Evolutionary conservation across 345 rosid species (phyloP), one percentile per base, ranked within the genome.

Genomic region (Dimocarpus longan): DNA sequence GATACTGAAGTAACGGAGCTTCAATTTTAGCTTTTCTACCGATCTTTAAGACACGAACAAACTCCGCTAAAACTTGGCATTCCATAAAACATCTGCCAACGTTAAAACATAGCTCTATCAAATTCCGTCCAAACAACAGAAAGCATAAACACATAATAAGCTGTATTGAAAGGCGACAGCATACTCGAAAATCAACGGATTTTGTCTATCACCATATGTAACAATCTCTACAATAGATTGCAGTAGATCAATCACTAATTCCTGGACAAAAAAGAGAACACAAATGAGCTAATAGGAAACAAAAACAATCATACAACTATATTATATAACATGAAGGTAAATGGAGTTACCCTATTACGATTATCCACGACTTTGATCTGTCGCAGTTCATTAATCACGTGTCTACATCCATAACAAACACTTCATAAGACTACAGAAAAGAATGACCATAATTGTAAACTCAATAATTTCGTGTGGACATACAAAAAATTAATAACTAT

Each of bases 161-260:
- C 46, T 3, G 50, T 37, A 19, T 62, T 52, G 63, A 15, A 15
- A 39, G 24, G 5, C 4, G 2, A n/a, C 19, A 46, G 65, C 83
- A 65, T 89, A 90, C 92, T 89, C 90, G 43, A 91, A 89, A 78
- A 91, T 86, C 66, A 76, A 37, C 2, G 92, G 90, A 81, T 89
- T 90, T 76, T 89, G 90, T 71, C 83, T 90, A 81, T 90, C 89
- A 6, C 91, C 91, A 54, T 90, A 91, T 19, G 91, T 87, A 76
- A 89, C 92, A 44, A 88, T 88, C 86, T 90, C 95, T 68, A 89
- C 91, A 8, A 89, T 83, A 65, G 93, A 86, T 75, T 90, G 92
- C 54, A 90, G 83, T 15, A 89, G 80, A 79, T 91, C 92, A 52
- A 89, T 74, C 43, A 85, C 87, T 73, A 81, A 64, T 52, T 89